These are phyloP conservation scores for Arthrobotrys sinensis DNA, from an alignment of 2,329 filamentous ascomycete genomes.

Conservation along the genomic window DNA sequence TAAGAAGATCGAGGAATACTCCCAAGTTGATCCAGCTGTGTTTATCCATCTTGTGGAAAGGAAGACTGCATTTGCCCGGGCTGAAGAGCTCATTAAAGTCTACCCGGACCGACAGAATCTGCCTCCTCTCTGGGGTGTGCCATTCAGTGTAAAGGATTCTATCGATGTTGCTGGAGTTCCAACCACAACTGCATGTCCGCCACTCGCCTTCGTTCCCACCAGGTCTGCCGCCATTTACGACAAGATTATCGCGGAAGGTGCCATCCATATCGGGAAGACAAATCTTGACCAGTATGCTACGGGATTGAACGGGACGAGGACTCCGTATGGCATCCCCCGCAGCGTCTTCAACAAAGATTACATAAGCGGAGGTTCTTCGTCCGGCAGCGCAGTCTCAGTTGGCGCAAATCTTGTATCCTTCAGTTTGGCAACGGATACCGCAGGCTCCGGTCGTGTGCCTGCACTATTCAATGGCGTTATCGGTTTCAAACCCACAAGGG, in stretches of 20 bases:
- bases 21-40: slow-evolving; percentile 66
- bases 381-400: slow-evolving; percentile 73
- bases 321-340: slow-evolving; percentile 73
- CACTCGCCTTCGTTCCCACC: slow-evolving; percentile 68
- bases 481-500: slow-evolving; percentile 72
- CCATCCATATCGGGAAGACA: slow-evolving; percentile 69
- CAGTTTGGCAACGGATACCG: slow-evolving; percentile 74
- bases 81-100: slow-evolving; percentile 66
- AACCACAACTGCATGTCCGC: slow-evolving; percentile 72
- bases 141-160: slow-evolving; percentile 74
- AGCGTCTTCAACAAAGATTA: slow-evolving; percentile 71
- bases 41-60: slow-evolving; percentile 68
- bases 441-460: slow-evolving; percentile 72
- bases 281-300: slow-evolving; percentile 77
- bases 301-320: slow-evolving; percentile 74
- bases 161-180: slow-evolving; percentile 72
- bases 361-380: slow-evolving; percentile 74
- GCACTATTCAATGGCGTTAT: slow-evolving; percentile 72
- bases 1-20: slow-evolving; percentile 71
- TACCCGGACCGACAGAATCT: slow-evolving; percentile 66
- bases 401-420: slow-evolving; percentile 73
- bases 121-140: slow-evolving; percentile 73
- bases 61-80: slow-evolving; percentile 66
- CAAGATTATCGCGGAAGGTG: slow-evolving; percentile 68
- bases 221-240: slow-evolving; percentile 68